Evolutionary conservation across 2,329 filamentous ascomycete genomes (phyloP), one percentile per base, ranked within the genome.

Genomic region (Sclerotinia sclerotiorum): DNA sequence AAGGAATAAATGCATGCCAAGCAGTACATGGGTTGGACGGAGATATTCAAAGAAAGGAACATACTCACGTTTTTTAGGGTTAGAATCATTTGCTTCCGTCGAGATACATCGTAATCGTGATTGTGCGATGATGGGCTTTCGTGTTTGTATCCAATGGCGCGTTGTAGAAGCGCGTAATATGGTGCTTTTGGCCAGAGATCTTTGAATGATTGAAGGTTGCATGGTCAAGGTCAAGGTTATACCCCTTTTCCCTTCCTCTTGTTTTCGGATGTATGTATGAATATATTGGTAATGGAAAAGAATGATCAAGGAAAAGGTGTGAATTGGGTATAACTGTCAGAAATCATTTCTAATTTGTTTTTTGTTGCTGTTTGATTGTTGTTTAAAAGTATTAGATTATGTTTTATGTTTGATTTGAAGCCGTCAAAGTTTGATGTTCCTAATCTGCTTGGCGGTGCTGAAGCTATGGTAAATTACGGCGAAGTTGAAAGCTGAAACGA

Each of bases 91-190:
- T 44, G 58, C 17, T 39, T 62, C 29, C 21, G 46, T 62, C 44
- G 58, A 62, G 29, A 62, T 32, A 24, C 21, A 65, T 55, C 48
- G 49, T 65, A 19, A 17, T 55, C 17, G 48, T 65, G 49, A 65
- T 51, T 65, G 67, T 68, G 51, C 10, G 24, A 68, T 24, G 32
- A 29, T 21, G 24, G 67, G 42, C 21, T 54, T n/a, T 52, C 58
- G 27, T 65, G 67, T 29, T 65, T 32, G 39, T 57, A 48, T 42
- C 67, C 67, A 65, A 68, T 52, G 11, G 60, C 67, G 60, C 46
- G 46, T 62, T 35, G 64, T 58, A 21, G 48, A 48, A 54, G 46
- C 48, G 48, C 57, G 65, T 35, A 42, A 17, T 42, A 55, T 44
- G 32, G 27, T 49, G 55, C 48, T 65, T 48, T 32, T 44, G 39